Percentiles rank a stretch among this genome's conserved stretches.
phyloP scores from a whole-genome alignment of 202 grass and related monocot species.

The Panicum hallii region DNA sequence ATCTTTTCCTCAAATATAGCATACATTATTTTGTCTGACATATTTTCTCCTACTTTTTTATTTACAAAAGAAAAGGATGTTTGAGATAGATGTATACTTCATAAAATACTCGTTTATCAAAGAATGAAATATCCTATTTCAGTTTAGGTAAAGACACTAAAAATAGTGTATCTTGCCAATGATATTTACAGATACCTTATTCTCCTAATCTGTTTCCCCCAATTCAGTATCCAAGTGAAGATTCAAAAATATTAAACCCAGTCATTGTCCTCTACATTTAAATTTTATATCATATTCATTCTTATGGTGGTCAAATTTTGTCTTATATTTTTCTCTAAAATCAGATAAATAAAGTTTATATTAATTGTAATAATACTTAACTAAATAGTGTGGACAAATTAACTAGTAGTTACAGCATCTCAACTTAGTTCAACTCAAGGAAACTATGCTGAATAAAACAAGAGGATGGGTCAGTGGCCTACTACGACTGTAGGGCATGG shows the following conservation, averaged over 20 bases:
- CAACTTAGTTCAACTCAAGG: background rate
- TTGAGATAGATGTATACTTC: background rate
- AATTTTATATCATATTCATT: background rate
- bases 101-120: background rate
- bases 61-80: too few relatives aligned
- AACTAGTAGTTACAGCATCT: background rate
- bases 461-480: slow-evolving; percentile 29
- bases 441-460: background rate
- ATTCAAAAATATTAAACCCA: background rate
- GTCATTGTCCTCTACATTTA: background rate
- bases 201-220: background rate
- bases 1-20: too few relatives aligned
- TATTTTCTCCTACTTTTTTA: too few relatives aligned
- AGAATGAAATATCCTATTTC: background rate
- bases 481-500: slow-evolving; percentile 43
- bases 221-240: background rate
- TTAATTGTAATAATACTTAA: background rate
- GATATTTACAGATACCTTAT: too few relatives aligned
- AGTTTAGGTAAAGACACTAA: background rate
- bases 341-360: background rate
- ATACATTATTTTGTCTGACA: too few relatives aligned
- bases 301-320: background rate
- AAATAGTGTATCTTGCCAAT: background rate
- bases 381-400: background rate
- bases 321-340: background rate